phyloP scores from a whole-genome alignment of 495 filamentous ascomycete species.

The Staphylotrichum tortipilum region DNA sequence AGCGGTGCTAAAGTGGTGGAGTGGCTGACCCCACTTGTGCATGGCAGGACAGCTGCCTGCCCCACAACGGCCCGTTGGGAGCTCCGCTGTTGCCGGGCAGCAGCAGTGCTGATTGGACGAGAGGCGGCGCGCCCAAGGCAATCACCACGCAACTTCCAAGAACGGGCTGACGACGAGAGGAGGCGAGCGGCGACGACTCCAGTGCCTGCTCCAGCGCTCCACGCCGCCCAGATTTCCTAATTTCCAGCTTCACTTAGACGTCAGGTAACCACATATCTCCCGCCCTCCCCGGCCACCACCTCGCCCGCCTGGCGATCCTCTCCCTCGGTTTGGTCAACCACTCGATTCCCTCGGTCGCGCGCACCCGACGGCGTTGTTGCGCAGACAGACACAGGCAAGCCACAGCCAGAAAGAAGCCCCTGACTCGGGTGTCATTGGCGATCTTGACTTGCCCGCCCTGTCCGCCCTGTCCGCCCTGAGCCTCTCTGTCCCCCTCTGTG shows the following conservation, averaged over 20 bases:
- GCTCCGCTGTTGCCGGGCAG: background rate
- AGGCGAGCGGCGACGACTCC: constrained; percentile 10
- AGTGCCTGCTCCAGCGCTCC: constrained; percentile 1
- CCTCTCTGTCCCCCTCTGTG: too few relatives aligned
- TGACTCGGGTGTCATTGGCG: background rate
- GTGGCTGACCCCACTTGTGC: too few relatives aligned
- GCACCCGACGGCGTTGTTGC: too few relatives aligned
- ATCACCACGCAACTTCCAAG: constrained; percentile 10
- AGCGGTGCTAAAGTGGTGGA: too few relatives aligned
- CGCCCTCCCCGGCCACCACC: background rate
- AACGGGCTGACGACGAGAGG: constrained; percentile 20
- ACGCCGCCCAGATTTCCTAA: too few relatives aligned
- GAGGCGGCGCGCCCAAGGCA: background rate
- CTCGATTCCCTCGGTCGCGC: too few relatives aligned
- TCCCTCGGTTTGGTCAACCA: too few relatives aligned
- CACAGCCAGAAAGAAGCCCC: background rate
- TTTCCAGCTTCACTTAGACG: background rate
- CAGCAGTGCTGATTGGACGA: constrained; percentile 3
- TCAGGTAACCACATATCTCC: too few relatives aligned
- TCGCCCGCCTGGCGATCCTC: too few relatives aligned
- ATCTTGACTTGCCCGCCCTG: constrained; percentile 7
- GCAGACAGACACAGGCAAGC: too few relatives aligned
- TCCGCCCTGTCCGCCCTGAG: too few relatives aligned
- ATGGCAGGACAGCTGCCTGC: background rate
- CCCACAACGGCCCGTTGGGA: background rate